These are phyloP conservation scores for Nemania abortiva DNA, from an alignment of 2,329 filamentous ascomycete genomes.

Conservation along the genomic window DNA sequence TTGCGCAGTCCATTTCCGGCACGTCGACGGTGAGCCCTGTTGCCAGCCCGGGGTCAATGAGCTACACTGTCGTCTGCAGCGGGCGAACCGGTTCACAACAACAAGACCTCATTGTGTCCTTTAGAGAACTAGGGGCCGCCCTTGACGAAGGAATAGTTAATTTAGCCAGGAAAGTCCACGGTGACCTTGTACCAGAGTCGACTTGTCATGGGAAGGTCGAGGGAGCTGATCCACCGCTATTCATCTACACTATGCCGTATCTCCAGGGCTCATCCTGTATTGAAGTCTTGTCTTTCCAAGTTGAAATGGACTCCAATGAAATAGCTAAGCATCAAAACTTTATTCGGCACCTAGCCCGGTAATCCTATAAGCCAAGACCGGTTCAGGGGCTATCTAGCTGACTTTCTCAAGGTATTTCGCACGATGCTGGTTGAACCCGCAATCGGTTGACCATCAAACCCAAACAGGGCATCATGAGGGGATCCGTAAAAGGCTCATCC, in stretches of 20 bases:
- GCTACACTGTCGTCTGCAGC: conserved; percentile 48
- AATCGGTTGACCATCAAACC: conserved; percentile 24
- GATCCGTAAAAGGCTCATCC: conserved; percentile 40
- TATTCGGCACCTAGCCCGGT: conserved; percentile 35
- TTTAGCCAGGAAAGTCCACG: conserved; percentile 46
- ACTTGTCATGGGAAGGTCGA: conserved; percentile 44
- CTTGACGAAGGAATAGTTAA: conserved; percentile 39
- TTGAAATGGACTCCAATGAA: conserved; percentile 40
- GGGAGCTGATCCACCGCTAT: conserved; percentile 45
- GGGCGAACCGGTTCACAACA: conserved; percentile 1
- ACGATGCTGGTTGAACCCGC: conserved; percentile 42
- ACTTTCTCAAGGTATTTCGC: conserved; percentile 46
- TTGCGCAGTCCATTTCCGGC: conserved; percentile 28
- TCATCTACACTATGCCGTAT: conserved; percentile 41
- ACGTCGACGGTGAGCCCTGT: conserved; percentile 41
- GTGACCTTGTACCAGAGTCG: conserved; percentile 45
- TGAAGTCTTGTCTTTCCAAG: conserved; percentile 41
- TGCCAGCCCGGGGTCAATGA: conserved; percentile 48
- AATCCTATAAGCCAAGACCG: neutral
- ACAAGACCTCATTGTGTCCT: conserved; percentile 35
- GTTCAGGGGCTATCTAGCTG: conserved; percentile 8
- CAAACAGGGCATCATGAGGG: conserved; percentile 14
- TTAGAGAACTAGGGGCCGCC: conserved; percentile 33
- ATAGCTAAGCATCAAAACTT: conserved; percentile 32
- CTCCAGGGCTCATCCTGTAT: conserved; percentile 45